A percentile compares a stretch with the other conserved stretches of the same genome.
Conservation (phyloP, 768 basidiomycete genomes). For the Mycena haematopus region DNA sequence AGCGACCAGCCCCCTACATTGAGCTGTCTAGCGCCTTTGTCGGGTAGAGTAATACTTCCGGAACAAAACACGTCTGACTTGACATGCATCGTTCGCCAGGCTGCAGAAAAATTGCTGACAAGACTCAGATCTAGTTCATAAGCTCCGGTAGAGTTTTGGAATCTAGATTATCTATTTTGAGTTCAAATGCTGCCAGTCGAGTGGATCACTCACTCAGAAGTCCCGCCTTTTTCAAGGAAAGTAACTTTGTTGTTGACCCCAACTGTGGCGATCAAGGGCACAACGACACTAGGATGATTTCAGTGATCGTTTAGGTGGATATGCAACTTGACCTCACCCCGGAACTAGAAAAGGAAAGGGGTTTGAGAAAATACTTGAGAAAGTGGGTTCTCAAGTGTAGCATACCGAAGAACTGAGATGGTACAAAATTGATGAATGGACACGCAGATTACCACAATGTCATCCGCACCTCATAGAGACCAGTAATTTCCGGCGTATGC, state of each 20-base stretch:
- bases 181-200: conserved; percentile 48
- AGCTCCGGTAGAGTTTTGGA: conserved; percentile 72
- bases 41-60: conserved; percentile 74
- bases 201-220: conserved; percentile 46
- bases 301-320: background rate
- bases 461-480: conserved; percentile 32
- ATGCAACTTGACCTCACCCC: background rate
- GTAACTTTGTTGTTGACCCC: conserved; percentile 84
- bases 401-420: conserved; percentile 53
- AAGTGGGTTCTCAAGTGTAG: conserved; percentile 29
- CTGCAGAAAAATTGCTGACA: conserved; percentile 50
- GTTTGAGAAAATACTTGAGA: background rate
- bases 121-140: conserved; percentile 78
- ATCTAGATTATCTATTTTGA: conserved; percentile 38
- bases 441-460: too few species aligned
- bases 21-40: conserved; percentile 69
- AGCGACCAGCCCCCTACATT: conserved; percentile 77
- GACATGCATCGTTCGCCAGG: conserved; percentile 79
- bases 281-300: conserved; percentile 55
- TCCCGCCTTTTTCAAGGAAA: conserved; percentile 79
- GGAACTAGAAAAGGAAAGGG: conserved; percentile 4
- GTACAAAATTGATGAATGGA: too few species aligned
- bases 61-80: conserved; percentile 85
- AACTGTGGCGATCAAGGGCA: conserved; percentile 76
- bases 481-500: conserved; percentile 69